A percentile compares a stretch with the other conserved stretches of the same genome.
These are phyloP conservation scores for Pelargonium nanum DNA, from an alignment of 345 rosid species.

Conservation along the genomic window DNA sequence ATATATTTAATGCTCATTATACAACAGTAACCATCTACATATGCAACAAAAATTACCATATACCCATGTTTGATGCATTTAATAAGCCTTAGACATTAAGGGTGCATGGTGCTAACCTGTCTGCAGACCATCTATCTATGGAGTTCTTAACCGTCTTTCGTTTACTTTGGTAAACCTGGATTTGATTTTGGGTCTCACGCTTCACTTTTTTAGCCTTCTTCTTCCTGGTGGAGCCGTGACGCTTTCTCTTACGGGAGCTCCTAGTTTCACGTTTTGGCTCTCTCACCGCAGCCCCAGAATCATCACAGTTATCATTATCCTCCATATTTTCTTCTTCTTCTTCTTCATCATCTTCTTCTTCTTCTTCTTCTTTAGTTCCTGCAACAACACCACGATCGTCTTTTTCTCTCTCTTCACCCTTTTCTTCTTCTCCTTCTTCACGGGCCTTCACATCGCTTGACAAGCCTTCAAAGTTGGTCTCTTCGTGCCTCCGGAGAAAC, in stretches of 20 bases:
- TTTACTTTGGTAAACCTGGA: constrained; percentile 25
- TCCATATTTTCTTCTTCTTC: neutral
- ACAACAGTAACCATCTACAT: neutral
- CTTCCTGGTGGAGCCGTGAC: constrained; percentile 12
- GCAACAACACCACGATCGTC: constrained; percentile 9
- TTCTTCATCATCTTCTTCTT: neutral
- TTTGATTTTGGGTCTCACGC: constrained; percentile 23
- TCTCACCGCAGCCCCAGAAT: neutral
- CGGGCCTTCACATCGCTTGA: constrained; percentile 7
- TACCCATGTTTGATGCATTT: neutral
- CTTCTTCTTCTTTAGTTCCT: neutral
- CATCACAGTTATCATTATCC: neutral
- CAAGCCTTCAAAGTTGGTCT: constrained; percentile 8
- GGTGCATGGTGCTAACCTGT: constrained; percentile 37
- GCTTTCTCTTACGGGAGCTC: constrained; percentile 33
- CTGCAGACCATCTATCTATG: constrained; percentile 65
- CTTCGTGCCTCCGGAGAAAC: constrained; percentile 23
- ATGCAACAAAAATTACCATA: too few species aligned
- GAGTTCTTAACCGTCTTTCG: constrained; percentile 29
- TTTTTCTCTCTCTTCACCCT: constrained; percentile 8
- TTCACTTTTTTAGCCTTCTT: constrained; percentile 23
- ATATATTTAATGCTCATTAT: neutral
- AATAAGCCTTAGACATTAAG: neutral
- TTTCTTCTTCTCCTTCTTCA: constrained; percentile 18
- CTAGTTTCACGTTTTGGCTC: neutral